These are phyloP conservation scores for Stylosanthes scabra DNA, from an alignment of 331 rosid genomes.

Conservation along the genomic window DNA sequence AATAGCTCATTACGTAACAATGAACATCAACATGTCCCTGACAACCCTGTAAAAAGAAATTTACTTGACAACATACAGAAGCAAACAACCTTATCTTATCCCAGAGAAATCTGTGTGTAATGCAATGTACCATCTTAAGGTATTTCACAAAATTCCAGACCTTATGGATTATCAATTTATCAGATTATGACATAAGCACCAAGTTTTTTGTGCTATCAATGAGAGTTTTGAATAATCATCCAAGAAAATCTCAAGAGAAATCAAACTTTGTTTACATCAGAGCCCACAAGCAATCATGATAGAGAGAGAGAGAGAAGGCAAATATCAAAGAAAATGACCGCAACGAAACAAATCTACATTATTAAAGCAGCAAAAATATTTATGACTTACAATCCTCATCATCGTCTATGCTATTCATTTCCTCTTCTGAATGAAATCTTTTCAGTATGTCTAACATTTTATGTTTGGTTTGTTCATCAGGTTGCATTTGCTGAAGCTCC, in stretches of 20 bases:
- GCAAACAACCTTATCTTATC: not conserved
- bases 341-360: conserved; percentile 12
- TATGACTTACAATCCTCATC: conserved; percentile 70
- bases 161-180: not conserved
- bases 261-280: not conserved
- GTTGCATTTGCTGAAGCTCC: conserved; percentile 74
- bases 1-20: not conserved
- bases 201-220: not conserved
- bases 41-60: not conserved
- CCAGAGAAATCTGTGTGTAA: not conserved
- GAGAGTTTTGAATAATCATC: not conserved
- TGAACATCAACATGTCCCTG: not conserved
- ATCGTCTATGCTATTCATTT: conserved; percentile 67
- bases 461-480: conserved; percentile 64
- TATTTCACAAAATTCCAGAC: not conserved
- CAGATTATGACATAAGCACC: not conserved
- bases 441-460: conserved; percentile 85
- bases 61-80: not conserved
- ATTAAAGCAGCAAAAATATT: conserved; percentile 14
- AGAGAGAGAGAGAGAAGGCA: not conserved
- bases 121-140: not conserved
- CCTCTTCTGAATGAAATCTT: conserved; percentile 76
- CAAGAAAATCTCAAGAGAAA: not conserved
- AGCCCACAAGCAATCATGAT: not conserved
- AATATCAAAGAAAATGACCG: conserved; percentile 32